Conservation (phyloP, 1,284 basidiomycete species). For the Melampsora larici-populina region DNA sequence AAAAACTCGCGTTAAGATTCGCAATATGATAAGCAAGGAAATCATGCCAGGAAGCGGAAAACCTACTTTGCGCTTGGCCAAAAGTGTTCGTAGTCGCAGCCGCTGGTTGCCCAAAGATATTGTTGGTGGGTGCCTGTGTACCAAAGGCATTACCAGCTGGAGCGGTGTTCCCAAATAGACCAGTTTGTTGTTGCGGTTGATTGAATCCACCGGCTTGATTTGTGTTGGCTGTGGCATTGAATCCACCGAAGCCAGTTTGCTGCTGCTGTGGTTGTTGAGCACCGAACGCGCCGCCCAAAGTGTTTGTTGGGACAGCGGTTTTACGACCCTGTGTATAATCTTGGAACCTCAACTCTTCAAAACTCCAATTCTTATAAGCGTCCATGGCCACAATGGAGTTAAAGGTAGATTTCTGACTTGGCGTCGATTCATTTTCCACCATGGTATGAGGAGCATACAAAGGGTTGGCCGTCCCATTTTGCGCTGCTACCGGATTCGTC, state of each 20-base stretch:
- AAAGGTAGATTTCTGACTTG: conserved; percentile 39
- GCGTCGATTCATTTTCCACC: conserved; percentile 41
- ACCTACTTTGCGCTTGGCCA: conserved; percentile 27
- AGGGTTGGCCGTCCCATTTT: conserved; percentile 38
- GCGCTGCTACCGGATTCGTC: not conserved
- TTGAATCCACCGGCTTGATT: conserved; percentile 34
- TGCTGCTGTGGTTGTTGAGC: conserved; percentile 35
- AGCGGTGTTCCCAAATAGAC: not conserved
- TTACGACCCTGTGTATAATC: conserved; percentile 41
- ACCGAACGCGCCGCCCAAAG: conserved; percentile 13
- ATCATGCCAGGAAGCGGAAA: not conserved
- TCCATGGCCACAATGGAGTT: conserved; percentile 41
- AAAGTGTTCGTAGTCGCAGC: conserved; percentile 25
- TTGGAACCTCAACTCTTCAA: conserved; percentile 42
- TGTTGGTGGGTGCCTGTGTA: conserved; percentile 24
- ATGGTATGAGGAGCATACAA: conserved; percentile 33
- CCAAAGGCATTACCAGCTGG: conserved; percentile 29
- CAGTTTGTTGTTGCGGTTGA: conserved; percentile 31
- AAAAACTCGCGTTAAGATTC: not conserved
- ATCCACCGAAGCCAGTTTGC: conserved; percentile 28
- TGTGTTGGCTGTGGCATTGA: conserved; percentile 12
- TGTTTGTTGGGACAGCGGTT: conserved; percentile 30
- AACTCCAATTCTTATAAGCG: conserved; percentile 41
- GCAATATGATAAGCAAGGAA: not conserved
- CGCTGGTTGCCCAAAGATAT: conserved; percentile 39